Base-by-base conservation (phyloP, 352 stramenopile species). In the Lagenidium giganteum region DNA sequence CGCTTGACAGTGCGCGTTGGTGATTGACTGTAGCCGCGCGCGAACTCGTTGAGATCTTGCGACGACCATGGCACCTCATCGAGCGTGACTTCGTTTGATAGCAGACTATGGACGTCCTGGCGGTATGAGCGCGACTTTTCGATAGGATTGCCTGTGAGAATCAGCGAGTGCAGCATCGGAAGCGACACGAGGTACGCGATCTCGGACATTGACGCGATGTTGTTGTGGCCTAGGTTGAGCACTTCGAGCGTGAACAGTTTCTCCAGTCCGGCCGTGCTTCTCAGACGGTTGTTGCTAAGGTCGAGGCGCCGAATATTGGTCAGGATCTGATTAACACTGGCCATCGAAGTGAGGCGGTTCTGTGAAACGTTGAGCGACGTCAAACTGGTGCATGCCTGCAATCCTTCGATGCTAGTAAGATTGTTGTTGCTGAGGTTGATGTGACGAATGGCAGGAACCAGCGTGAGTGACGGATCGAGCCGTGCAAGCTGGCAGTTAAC, bases 191-290 rank as follows among this genome's bases (percentile, higher is more conserved):
- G 51, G 18, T 49, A 48, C 21, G 30, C 44, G 6, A 60, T 38
- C 17, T 60, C 44, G 3, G 37, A 28, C 29, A 54, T 50, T 5
- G 32, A 43, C 12, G 24, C 26, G 13, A 60, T 60, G 9, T 31
- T 25, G 16, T 60, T 60, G 29, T 55, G 37, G n/a, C 44, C 50
- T 13, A 60, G 25, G 21, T 60, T 44, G 20, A 60, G 45, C 11
- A 51, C 25, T 18, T 60, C 44, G 16, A 60, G 37, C 17, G 51
- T 21, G 14, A 38, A 48, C 16, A 60, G 44, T 20, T 42, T 43
- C 31, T 60, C 51, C 17, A 60, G n/a, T 1, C 51, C 51, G 5
- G 36, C 21, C 9, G 44, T 60, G 44, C 51, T 60, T 7, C 8
- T 24, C 4, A 60, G 21, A 8, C 14, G 9, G 22, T 60, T 60